phyloP scores from a whole-genome alignment of 2,329 filamentous ascomycete genomes.

The Arthrobotrys pseudoclavata region DNA sequence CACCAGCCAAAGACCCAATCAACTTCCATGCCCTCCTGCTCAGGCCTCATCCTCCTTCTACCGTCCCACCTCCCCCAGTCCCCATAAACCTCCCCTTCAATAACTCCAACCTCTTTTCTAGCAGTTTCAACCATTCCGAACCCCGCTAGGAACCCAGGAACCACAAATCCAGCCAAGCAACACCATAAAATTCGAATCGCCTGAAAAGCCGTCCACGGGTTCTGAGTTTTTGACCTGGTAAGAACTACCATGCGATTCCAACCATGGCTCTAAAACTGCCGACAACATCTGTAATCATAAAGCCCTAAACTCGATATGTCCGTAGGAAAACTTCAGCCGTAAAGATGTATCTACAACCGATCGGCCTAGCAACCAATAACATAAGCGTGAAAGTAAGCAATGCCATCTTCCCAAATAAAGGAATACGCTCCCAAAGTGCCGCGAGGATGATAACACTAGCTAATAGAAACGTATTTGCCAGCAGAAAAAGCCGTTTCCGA shows the following conservation, averaged over 20 bases:
- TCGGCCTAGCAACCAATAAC: slow-evolving; percentile 26
- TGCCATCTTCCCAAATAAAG: not conserved
- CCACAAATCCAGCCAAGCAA: slow-evolving; percentile 7
- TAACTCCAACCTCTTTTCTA: slow-evolving; percentile 46
- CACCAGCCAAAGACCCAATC: not conserved
- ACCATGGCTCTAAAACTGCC: slow-evolving; percentile 28
- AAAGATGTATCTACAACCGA: slow-evolving; percentile 43
- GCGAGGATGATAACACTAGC: not conserved
- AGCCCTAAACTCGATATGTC: slow-evolving; percentile 32
- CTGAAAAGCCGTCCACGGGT: not conserved
- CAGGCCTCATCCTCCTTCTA: slow-evolving; percentile 49
- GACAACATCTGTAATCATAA: slow-evolving; percentile 39
- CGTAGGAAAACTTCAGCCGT: slow-evolving; percentile 38
- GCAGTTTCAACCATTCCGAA: slow-evolving; percentile 51
- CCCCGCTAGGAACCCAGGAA: slow-evolving; percentile 8
- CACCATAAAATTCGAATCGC: not conserved
- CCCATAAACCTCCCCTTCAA: slow-evolving; percentile 58
- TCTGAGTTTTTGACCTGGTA: not conserved
- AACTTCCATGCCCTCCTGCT: not conserved
- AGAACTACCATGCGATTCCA: slow-evolving; percentile 22
- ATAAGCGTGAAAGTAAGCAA: slow-evolving; percentile 25
- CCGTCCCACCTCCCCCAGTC: slow-evolving; percentile 53
- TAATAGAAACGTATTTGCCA: slow-evolving; percentile 19
- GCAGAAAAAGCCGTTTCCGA: slow-evolving; percentile 24
- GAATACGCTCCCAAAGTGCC: slow-evolving; percentile 25